A percentile compares a stretch with the other conserved stretches of the same genome.
phyloP scores from a whole-genome alignment of 75 land plant species.

The Pseudotsuga menziesii region DNA sequence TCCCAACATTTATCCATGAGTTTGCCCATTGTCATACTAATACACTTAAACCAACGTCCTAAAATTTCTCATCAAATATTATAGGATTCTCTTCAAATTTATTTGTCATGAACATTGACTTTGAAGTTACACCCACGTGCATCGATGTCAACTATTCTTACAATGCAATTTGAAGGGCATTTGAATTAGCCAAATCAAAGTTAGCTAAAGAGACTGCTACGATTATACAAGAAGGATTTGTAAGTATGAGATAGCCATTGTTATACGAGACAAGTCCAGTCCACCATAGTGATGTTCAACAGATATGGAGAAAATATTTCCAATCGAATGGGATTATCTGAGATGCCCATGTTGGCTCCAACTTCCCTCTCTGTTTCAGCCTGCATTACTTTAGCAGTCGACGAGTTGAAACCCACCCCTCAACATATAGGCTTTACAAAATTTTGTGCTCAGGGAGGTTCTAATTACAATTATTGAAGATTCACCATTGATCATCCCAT shows the following conservation, averaged over 20 bases:
- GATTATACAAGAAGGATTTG: slow-evolving; percentile 71
- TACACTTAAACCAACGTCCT: background rate
- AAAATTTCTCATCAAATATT: background rate
- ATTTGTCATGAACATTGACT: slow-evolving; percentile 37
- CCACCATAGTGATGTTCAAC: slow-evolving; percentile 80
- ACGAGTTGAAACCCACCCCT: no score
- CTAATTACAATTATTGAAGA: no score
- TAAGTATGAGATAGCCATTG: slow-evolving; percentile 84
- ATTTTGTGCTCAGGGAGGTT: no score
- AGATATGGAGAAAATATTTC: slow-evolving; percentile 80
- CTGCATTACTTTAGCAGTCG: slow-evolving; percentile 33
- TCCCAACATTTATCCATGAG: background rate
- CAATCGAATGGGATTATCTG: slow-evolving; percentile 78
- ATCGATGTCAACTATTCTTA: slow-evolving; percentile 84
- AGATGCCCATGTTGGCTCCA: slow-evolving; percentile 80
- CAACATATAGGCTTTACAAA: no score
- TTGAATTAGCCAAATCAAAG: slow-evolving; percentile 88
- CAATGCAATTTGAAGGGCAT: slow-evolving; percentile 99
- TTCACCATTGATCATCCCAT: no score
- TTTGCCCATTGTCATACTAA: background rate
- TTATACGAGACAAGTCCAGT: slow-evolving; percentile 89
- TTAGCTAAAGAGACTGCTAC: slow-evolving; percentile 88
- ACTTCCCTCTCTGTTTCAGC: slow-evolving; percentile 83
- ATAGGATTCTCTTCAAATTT: background rate
- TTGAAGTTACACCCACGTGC: slow-evolving; percentile 55